A percentile compares a stretch with the other conserved stretches of the same genome.
Evolutionary conservation across 2,329 filamentous ascomycete species (phyloP).

Genomic region (Dothideomycetes sp.): DNA sequence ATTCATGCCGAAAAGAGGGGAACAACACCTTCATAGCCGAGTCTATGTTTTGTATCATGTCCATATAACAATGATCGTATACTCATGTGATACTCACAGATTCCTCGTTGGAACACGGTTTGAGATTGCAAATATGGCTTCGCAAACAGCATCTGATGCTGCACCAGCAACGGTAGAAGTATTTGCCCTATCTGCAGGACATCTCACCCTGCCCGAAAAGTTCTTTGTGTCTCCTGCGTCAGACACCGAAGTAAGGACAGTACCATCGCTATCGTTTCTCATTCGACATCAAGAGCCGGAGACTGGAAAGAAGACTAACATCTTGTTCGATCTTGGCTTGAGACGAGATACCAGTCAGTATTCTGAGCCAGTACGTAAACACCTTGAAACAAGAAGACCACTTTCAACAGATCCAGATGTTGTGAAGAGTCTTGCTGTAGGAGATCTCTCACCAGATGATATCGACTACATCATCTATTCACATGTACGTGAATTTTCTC

Average conservation of each 20-base stretch:
- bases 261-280: constrained; percentile 47
- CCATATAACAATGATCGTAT: too few species aligned
- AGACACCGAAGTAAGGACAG: constrained; percentile 36
- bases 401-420: constrained; percentile 38
- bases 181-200: constrained; percentile 11
- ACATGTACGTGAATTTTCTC: constrained; percentile 29
- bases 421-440: constrained; percentile 29
- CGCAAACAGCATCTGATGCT: too few species aligned
- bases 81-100: too few species aligned
- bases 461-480: constrained; percentile 39
- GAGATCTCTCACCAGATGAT: constrained; percentile 29
- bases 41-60: too few species aligned
- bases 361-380: constrained; percentile 34
- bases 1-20: too few species aligned
- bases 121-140: too few species aligned
- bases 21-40: too few species aligned
- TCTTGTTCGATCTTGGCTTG: constrained; percentile 48
- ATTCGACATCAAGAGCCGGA: constrained; percentile 36
- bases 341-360: constrained; percentile 39
- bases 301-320: constrained; percentile 24
- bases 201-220: constrained; percentile 39
- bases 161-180: background rate
- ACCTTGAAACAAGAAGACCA: constrained; percentile 39
- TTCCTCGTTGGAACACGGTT: too few species aligned
- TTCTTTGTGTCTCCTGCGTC: constrained; percentile 39